Base-by-base conservation (phyloP, 2,329 filamentous ascomycete genomes). In the Septoria linicola region DNA sequence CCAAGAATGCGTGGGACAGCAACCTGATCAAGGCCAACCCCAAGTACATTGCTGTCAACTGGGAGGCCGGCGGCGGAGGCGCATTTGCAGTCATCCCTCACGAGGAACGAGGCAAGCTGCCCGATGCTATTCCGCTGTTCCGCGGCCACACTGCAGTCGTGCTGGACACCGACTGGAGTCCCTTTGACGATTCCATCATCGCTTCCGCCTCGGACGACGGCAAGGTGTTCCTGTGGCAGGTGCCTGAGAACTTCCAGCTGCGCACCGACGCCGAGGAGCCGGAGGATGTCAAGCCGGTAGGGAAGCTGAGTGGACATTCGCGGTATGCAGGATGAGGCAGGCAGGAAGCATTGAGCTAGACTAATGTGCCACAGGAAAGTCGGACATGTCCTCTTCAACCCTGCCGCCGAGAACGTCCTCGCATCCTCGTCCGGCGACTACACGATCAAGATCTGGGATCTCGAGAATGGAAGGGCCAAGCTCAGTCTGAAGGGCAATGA, bases 11-110 rank as follows among this genome's bases (percentile, higher is more conserved):
- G 49, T 99, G 93, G 93, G 93, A 99, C 73, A 96, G 91, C 67
- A 99, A 99, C 76, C 78, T 99, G 68, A 82, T 97, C 76, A 97
- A 97, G 86, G 93, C 84, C 70, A 99, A 99, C 73, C 91, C 93
- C 42, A 85, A 95, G 72, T 97, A 93, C 72, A 80, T 99, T 63
- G 87, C 93, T 4, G 91, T 99, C 76, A 99, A 99, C 80, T 99
- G 93, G 93, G 92, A 99, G 74, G 81, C 93, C 32, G 88, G 89
- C 70, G 93, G 93, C 58, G 93, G 93, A 66, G 93, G 93, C 68
- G 92, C 93, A 63, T 97, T 99, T 69, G 93, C 93, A 49, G 92
- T 99, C 63, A 89, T 99, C 62, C 93, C 93, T 54, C 73, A 96
- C 64, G 82, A 85, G 62, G 92, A 99, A 79, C 85, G 82, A 65